Base-by-base conservation (phyloP, 208 protist genomes). In the Trypanosoma avium region DNA sequence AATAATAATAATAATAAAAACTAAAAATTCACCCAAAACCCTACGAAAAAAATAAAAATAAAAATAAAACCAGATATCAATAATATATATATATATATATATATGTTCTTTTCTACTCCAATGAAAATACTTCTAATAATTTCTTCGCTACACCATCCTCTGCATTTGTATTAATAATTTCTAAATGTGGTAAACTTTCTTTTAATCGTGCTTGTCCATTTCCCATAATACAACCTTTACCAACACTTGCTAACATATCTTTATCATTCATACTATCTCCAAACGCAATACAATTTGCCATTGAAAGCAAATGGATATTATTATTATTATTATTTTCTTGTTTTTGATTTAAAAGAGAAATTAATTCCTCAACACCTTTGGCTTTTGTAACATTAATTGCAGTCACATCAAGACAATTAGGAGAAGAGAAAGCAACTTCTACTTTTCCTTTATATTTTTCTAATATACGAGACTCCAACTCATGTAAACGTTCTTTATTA, bases 61-160 rank as follows among this genome's bases (percentile, higher is more conserved):
- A n/a, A n/a, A n/a, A n/a, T n/a, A n/a, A n/a, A n/a, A n/a, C n/a
- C n/a, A n/a, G n/a, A n/a, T n/a, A n/a, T n/a, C n/a, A n/a, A n/a
- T n/a, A n/a, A n/a, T n/a, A n/a, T n/a, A n/a, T n/a, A n/a, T n/a
- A n/a, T n/a, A n/a, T n/a, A n/a, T n/a, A n/a, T n/a, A n/a, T n/a
- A n/a, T n/a, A n/a, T n/a, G n/a, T n/a, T n/a, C n/a, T n/a, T n/a
- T n/a, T n/a, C n/a, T n/a, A n/a, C n/a, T n/a, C n/a, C 9, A 67
- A 4, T 13, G 32, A 36, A 65, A 92, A 92, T 0, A 92, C 47
- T 48, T 88, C 85, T 12, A 74, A 59, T 26, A 92, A 62, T 72
- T 92, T 92, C 61, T 83, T 83, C 9, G 85, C 85, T 2, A 92
- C 85, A n/a, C 77, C 77, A 32, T 92, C 85, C 17, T 84, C 69